Evolutionary conservation across 1,139 yeast genomes (phyloP).

Genomic region (Diutina neorugosa): DNA sequence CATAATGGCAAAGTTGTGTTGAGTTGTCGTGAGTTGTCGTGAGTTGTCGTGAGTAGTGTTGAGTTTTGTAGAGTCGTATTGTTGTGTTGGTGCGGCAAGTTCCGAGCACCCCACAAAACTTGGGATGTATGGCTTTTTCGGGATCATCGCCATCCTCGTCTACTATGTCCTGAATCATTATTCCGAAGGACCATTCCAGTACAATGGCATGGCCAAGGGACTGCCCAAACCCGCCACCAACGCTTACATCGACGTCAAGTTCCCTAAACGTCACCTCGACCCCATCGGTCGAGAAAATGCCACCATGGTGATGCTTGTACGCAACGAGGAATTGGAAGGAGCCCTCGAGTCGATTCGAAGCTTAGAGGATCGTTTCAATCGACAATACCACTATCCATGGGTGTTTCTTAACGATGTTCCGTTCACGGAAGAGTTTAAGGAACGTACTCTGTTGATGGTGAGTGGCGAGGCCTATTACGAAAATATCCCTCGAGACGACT

Average conservation of each 20-base stretch:
- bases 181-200: background rate
- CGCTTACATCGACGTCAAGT: conserved; percentile 23
- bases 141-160: background rate
- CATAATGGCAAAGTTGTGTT: too few relatives aligned
- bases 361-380: conserved; percentile 35
- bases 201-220: conserved; percentile 5
- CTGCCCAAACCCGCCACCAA: conserved; percentile 27
- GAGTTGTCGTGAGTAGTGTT: background rate
- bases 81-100: background rate
- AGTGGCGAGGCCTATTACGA: conserved; percentile 54
- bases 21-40: too few relatives aligned
- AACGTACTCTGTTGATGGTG: conserved; percentile 68
- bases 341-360: conserved; percentile 32
- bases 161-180: background rate
- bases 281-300: conserved; percentile 39
- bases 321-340: conserved; percentile 29
- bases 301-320: conserved; percentile 34
- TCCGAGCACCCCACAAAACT: background rate
- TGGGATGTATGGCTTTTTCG: background rate
- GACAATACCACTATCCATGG: conserved; percentile 34
- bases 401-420: conserved; percentile 34
- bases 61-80: too few relatives aligned
- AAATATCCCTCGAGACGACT: conserved; percentile 28
- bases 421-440: conserved; percentile 27
- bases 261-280: conserved; percentile 18